phyloP scores from a whole-genome alignment of 805 yeast genomes.

The Schizosaccharomyces pombe region DNA sequence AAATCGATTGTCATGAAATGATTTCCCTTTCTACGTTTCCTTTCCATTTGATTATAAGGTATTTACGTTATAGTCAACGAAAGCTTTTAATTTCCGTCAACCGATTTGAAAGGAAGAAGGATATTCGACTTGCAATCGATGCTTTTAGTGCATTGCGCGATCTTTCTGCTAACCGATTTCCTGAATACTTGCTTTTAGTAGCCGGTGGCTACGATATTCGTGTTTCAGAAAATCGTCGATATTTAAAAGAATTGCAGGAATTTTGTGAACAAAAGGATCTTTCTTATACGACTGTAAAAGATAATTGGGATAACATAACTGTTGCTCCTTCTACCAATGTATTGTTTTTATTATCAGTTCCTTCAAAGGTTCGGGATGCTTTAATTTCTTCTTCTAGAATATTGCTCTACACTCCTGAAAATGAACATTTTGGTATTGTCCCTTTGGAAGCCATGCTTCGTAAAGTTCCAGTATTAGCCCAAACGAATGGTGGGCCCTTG shows the following conservation, averaged over 20 bases:
- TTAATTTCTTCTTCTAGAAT: slow-evolving; percentile 34
- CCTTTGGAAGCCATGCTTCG: slow-evolving; percentile 85
- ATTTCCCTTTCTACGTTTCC: too few relatives aligned
- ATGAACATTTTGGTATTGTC: slow-evolving; percentile 93
- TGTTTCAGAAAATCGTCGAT: slow-evolving; percentile 51
- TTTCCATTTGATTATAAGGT: too few relatives aligned
- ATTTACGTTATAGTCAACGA: neutral
- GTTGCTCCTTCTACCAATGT: slow-evolving; percentile 20
- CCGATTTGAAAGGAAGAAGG: slow-evolving; percentile 72
- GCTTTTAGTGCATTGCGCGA: slow-evolving; percentile 30
- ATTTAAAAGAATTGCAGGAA: slow-evolving; percentile 34
- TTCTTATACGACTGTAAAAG: slow-evolving; percentile 21
- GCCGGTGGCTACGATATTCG: slow-evolving; percentile 77
- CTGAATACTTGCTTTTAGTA: slow-evolving; percentile 28
- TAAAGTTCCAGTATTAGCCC: slow-evolving; percentile 66
- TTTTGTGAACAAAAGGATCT: slow-evolving; percentile 26
- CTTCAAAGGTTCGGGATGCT: slow-evolving; percentile 37
- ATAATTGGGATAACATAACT: slow-evolving; percentile 6
- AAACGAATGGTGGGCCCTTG: slow-evolving; percentile 75
- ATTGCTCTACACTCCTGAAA: slow-evolving; percentile 67
- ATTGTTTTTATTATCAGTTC: slow-evolving; percentile 60
- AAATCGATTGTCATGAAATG: too few relatives aligned
- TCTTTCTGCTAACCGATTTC: slow-evolving; percentile 15
- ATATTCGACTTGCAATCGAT: slow-evolving; percentile 51
- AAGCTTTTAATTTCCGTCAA: slow-evolving; percentile 48